A percentile compares a stretch with the other conserved stretches of the same genome.
Conservation (phyloP, 768 basidiomycete genomes). For the Termitomyces sp. region DNA sequence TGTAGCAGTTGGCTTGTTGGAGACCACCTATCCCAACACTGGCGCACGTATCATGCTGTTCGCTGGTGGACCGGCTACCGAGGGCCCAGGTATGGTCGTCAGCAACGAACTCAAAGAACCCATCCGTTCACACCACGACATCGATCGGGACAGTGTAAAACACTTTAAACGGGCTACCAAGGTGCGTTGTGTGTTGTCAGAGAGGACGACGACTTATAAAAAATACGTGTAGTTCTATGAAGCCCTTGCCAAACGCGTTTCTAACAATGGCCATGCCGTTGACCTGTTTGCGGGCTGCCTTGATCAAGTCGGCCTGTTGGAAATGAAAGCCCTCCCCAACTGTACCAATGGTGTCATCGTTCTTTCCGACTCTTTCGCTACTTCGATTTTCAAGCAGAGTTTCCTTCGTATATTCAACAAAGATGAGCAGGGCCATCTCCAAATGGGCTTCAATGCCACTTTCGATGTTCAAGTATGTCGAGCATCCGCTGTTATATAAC, state of each 20-base stretch:
- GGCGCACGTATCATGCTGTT: constrained; percentile 97
- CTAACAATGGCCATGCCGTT: constrained; percentile 91
- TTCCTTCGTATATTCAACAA: constrained; percentile 92
- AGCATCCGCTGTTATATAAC: background rate
- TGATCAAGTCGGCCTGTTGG: constrained; percentile 94
- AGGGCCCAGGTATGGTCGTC: constrained; percentile 97
- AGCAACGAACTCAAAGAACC: constrained; percentile 94
- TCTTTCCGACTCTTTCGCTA: constrained; percentile 94
- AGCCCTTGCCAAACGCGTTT: constrained; percentile 85
- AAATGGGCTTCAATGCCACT: constrained; percentile 99
- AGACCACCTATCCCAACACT: constrained; percentile 94
- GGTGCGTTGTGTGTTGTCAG: constrained; percentile 39
- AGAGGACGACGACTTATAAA: background rate
- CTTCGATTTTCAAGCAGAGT: constrained; percentile 98
- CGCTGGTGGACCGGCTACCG: constrained; percentile 91
- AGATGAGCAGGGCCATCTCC: constrained; percentile 86
- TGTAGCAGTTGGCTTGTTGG: constrained; percentile 89
- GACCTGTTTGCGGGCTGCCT: constrained; percentile 97
- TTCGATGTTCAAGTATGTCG: constrained; percentile 87
- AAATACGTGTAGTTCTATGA: constrained; percentile 79
- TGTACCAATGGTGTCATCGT: constrained; percentile 97
- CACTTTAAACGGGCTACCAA: constrained; percentile 97
- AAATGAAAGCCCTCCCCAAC: constrained; percentile 96
- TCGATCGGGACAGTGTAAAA: constrained; percentile 94
- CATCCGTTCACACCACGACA: constrained; percentile 98